These are phyloP conservation scores for Auriscalpium orientale DNA, from an alignment of 768 basidiomycete genomes.

Conservation along the genomic window DNA sequence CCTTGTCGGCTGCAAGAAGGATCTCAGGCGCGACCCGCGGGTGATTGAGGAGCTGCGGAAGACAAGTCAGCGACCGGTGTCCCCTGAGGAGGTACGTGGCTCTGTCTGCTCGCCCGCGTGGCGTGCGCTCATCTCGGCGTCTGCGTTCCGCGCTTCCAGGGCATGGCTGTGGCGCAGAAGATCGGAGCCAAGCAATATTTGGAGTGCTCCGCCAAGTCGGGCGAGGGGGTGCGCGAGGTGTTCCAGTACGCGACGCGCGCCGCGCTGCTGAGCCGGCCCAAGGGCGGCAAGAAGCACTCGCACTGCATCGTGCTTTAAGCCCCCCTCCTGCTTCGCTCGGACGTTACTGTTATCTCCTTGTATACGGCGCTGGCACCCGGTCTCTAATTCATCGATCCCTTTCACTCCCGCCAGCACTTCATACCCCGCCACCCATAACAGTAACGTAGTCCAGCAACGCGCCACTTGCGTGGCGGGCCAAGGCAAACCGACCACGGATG, in stretches of 20 bases:
- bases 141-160: constrained; percentile 38
- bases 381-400: neutral
- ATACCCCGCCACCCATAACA: neutral
- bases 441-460: neutral
- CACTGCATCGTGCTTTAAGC: constrained; percentile 38
- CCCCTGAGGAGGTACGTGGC: constrained; percentile 74
- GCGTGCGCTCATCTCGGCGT: neutral
- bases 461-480: neutral
- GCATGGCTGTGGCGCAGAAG: constrained; percentile 91
- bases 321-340: neutral
- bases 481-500: neutral
- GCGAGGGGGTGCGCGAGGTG: constrained; percentile 95
- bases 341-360: constrained; percentile 3
- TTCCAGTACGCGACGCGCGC: constrained; percentile 97
- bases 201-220: constrained; percentile 94
- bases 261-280: constrained; percentile 64
- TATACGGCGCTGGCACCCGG: neutral
- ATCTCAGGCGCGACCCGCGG: constrained; percentile 86
- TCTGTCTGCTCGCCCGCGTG: neutral
- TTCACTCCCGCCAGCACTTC: neutral
- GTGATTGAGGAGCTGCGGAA: constrained; percentile 92
- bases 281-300: constrained; percentile 32
- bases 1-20: constrained; percentile 98
- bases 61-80: constrained; percentile 92
- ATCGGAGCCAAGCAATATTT: constrained; percentile 95